Evolutionary conservation across 1,284 basidiomycete species (phyloP).

Genomic region (Cutaneotrichosporon sp.): DNA sequence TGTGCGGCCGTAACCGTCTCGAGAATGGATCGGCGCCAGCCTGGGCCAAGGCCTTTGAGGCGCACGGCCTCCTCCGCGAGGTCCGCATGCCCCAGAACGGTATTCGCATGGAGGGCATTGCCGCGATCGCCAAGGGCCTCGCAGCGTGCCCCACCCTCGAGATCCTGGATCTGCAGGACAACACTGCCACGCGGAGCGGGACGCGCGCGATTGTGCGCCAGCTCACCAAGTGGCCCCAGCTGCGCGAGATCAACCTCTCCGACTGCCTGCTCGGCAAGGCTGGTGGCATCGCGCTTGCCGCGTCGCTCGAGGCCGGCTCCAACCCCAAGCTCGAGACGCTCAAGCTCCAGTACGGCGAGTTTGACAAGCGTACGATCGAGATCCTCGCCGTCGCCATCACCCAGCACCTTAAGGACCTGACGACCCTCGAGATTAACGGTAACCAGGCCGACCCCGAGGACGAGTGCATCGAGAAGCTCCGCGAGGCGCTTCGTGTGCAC

Average conservation of each 20-base stretch:
- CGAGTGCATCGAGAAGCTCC: slow-evolving; percentile 66
- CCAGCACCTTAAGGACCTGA: slow-evolving; percentile 62
- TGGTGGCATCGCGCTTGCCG: slow-evolving; percentile 63
- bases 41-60: slow-evolving; percentile 86
- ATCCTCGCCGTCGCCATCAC: slow-evolving; percentile 68
- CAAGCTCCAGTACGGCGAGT: slow-evolving; percentile 85
- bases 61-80: slow-evolving; percentile 72
- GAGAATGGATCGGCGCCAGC: slow-evolving; percentile 82
- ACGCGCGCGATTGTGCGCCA: slow-evolving; percentile 72
- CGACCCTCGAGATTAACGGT: slow-evolving; percentile 76
- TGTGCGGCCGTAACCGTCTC: slow-evolving; percentile 91
- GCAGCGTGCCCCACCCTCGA: slow-evolving; percentile 67
- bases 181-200: slow-evolving; percentile 79
- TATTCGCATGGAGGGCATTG: slow-evolving; percentile 90
- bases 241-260: slow-evolving; percentile 80
- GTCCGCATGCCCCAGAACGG: slow-evolving; percentile 96
- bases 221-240: slow-evolving; percentile 67
- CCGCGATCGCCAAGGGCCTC: slow-evolving; percentile 75
- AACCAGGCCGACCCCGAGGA: slow-evolving; percentile 83
- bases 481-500: slow-evolving; percentile 65
- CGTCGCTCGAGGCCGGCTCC: slow-evolving; percentile 62
- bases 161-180: slow-evolving; percentile 91
- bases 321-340: slow-evolving; percentile 72
- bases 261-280: slow-evolving; percentile 79
- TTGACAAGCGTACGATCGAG: slow-evolving; percentile 68